phyloP scores from a whole-genome alignment of 371 early-diverging fungal genomes.

The Actinomortierella ambigua region DNA sequence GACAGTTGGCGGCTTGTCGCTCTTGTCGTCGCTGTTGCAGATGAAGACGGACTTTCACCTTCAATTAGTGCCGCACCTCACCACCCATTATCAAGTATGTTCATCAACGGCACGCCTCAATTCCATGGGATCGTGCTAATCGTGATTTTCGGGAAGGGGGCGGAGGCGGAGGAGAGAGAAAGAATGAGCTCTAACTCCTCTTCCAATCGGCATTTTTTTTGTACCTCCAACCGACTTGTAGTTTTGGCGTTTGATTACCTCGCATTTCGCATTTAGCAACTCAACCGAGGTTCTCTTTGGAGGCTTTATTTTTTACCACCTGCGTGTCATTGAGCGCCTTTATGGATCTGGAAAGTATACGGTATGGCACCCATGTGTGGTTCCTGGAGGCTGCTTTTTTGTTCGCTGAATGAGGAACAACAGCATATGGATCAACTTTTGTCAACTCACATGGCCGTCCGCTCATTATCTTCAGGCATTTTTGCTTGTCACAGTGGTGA shows the following conservation, averaged over 20 bases:
- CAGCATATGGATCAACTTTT: too few relatives aligned
- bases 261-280: conserved; percentile 65
- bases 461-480: conserved; percentile 57
- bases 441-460: too few relatives aligned
- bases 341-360: conserved; percentile 74
- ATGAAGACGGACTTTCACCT: conserved; percentile 62
- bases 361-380: conserved; percentile 35
- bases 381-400: conserved; percentile 1
- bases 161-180: too few relatives aligned
- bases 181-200: too few relatives aligned
- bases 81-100: conserved; percentile 68
- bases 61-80: conserved; percentile 70
- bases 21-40: conserved; percentile 62
- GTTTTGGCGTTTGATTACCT: conserved; percentile 67
- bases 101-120: neutral
- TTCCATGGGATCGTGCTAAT: conserved; percentile 4
- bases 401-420: conserved; percentile 1
- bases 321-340: conserved; percentile 75
- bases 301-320: conserved; percentile 64
- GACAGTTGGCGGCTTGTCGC: conserved; percentile 58
- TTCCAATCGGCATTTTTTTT: too few relatives aligned
- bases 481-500: conserved; percentile 53
- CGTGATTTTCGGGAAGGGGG: too few relatives aligned
- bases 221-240: conserved; percentile 21
- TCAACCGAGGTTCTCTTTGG: conserved; percentile 75